Evolutionary conservation across 2,329 filamentous ascomycete genomes (phyloP).

Genomic region (Xylariales sp.): DNA sequence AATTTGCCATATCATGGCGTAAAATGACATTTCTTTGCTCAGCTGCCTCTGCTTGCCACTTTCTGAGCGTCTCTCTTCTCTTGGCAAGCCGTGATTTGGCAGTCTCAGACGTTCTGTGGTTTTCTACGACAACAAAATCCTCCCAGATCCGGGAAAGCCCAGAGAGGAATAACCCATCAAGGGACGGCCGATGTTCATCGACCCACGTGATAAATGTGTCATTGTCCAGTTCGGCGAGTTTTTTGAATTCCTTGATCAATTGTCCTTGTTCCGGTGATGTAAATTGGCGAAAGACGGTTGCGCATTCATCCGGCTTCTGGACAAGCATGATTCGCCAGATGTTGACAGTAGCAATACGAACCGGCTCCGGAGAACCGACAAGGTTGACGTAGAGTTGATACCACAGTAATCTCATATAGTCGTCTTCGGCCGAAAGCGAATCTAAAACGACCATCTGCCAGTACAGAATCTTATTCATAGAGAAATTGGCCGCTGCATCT

Average conservation of each 20-base stretch:
- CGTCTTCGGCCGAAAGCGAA: constrained; percentile 71
- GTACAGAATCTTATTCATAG: constrained; percentile 83
- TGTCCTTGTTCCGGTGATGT: constrained; percentile 66
- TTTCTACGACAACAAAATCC: constrained; percentile 78
- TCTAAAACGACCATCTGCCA: constrained; percentile 92
- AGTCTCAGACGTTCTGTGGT: constrained; percentile 72
- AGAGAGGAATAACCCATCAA: constrained; percentile 80
- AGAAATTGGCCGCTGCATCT: constrained; percentile 60
- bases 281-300: constrained; percentile 67
- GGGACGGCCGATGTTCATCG: constrained; percentile 70
- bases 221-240: constrained; percentile 83
- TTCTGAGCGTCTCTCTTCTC: constrained; percentile 75
- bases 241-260: constrained; percentile 73
- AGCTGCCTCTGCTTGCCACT: constrained; percentile 70
- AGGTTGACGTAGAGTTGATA: constrained; percentile 91
- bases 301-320: constrained; percentile 83
- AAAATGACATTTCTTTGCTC: constrained; percentile 67
- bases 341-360: constrained; percentile 74
- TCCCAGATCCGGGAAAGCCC: constrained; percentile 83
- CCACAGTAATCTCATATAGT: constrained; percentile 80
- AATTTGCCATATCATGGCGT: constrained; percentile 82
- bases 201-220: constrained; percentile 86
- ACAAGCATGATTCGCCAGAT: constrained; percentile 91
- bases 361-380: constrained; percentile 61
- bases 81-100: constrained; percentile 66